phyloP scores from a whole-genome alignment of 371 early-diverging fungal genomes.

The Lichtheimia ornata region DNA sequence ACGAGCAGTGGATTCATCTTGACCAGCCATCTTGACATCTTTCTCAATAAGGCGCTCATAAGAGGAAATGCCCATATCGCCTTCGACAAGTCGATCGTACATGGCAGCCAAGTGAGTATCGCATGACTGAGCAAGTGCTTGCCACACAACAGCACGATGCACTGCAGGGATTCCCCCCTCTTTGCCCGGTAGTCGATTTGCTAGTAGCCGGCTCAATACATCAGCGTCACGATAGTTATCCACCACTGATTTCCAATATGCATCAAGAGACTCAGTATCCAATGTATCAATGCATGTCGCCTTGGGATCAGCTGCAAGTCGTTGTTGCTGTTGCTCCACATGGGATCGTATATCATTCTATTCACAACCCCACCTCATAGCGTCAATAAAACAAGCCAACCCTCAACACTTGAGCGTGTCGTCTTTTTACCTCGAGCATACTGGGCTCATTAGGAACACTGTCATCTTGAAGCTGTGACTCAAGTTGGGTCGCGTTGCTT shows the following conservation, averaged over 20 bases:
- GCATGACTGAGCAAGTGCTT: conserved; percentile 75
- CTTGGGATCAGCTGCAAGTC: conserved; percentile 61
- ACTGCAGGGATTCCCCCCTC: conserved; percentile 8
- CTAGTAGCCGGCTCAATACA: background rate
- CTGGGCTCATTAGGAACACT: conserved; percentile 22
- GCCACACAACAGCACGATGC: conserved; percentile 83
- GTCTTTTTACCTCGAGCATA: too few relatives aligned
- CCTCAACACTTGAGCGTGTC: too few relatives aligned
- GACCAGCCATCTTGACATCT: conserved; percentile 77
- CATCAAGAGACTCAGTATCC: background rate
- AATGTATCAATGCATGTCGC: conserved; percentile 52
- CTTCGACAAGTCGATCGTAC: conserved; percentile 71
- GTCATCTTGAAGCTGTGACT: conserved; percentile 38
- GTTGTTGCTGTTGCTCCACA: conserved; percentile 59
- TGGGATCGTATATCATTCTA: conserved; percentile 49
- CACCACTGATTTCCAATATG: conserved; percentile 7
- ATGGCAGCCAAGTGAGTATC: conserved; percentile 66
- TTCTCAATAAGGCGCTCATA: conserved; percentile 82
- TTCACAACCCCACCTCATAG: too few relatives aligned
- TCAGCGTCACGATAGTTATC: conserved; percentile 3
- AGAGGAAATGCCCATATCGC: conserved; percentile 35
- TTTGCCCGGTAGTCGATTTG: conserved; percentile 9
- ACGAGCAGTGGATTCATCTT: conserved; percentile 67
- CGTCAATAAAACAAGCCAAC: too few relatives aligned
- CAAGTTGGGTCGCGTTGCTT: background rate